Conservation (phyloP, 2,329 filamentous ascomycete species). For the Xylogone sp. region DNA sequence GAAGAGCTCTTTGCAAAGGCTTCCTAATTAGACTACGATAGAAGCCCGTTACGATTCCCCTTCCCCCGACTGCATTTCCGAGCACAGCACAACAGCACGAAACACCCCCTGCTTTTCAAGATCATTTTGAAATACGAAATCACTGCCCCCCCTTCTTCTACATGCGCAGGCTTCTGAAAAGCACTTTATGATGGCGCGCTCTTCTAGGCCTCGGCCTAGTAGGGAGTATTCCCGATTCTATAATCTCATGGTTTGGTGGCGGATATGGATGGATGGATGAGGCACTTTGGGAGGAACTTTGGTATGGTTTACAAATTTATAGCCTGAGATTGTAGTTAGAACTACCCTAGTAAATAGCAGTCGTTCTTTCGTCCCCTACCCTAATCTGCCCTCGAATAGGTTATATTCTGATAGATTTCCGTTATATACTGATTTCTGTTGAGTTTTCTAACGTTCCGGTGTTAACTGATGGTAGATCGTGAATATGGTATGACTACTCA, state of each 20-base stretch:
- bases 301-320: constrained; percentile 2
- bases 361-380: constrained; percentile 22
- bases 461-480: too few relatives aligned
- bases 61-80: not conserved
- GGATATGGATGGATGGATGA: not conserved
- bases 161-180: not conserved
- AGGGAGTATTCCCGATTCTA: not conserved
- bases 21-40: constrained; percentile 11
- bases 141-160: not conserved
- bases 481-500: too few relatives aligned
- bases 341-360: constrained; percentile 25
- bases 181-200: not conserved
- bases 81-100: not conserved
- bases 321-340: constrained; percentile 28
- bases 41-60: not conserved
- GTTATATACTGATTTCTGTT: not conserved
- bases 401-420: not conserved
- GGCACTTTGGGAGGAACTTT: not conserved
- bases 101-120: not conserved
- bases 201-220: not conserved
- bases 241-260: not conserved
- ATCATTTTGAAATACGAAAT: not conserved
- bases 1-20: constrained; percentile 72
- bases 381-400: not conserved
- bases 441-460: too few relatives aligned